Conservation (phyloP, 2,329 filamentous ascomycete species). For the Claviceps africana region DNA sequence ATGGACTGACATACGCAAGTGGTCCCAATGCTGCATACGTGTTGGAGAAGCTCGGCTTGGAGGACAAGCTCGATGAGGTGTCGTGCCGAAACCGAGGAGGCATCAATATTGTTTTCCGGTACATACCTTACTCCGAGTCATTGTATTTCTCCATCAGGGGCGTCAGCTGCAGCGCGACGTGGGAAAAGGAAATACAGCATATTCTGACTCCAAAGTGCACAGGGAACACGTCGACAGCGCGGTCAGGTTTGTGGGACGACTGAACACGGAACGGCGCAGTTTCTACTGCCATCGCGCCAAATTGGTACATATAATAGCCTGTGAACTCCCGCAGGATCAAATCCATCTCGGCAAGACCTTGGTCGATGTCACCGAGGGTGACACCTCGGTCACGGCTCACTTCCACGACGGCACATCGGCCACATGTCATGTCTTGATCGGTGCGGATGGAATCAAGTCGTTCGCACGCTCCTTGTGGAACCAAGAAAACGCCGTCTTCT, state of each 20-base stretch:
- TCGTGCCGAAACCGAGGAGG: not conserved
- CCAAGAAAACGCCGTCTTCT: not conserved
- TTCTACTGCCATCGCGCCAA: too few relatives aligned
- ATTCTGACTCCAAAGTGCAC: too few relatives aligned
- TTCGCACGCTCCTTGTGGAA: not conserved
- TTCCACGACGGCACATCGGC: not conserved
- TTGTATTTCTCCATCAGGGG: too few relatives aligned
- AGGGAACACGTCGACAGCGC: too few relatives aligned
- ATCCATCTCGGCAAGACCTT: not conserved
- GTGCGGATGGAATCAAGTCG: not conserved
- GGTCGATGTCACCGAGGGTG: not conserved
- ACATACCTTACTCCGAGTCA: too few relatives aligned
- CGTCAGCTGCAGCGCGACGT: too few relatives aligned
- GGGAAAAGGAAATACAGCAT: too few relatives aligned
- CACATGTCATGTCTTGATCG: not conserved
- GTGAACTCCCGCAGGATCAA: not conserved
- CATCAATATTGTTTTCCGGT: too few relatives aligned
- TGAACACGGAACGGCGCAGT: too few relatives aligned
- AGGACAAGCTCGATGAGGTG: not conserved
- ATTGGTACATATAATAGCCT: too few relatives aligned
- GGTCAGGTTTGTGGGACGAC: too few relatives aligned
- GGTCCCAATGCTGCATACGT: not conserved
- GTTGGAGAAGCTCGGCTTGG: not conserved
- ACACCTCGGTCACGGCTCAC: not conserved
- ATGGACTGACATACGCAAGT: not conserved